Evolutionary conservation across 2,329 filamentous ascomycete species (phyloP).

Genomic region (Talaromyces funiculosus): DNA sequence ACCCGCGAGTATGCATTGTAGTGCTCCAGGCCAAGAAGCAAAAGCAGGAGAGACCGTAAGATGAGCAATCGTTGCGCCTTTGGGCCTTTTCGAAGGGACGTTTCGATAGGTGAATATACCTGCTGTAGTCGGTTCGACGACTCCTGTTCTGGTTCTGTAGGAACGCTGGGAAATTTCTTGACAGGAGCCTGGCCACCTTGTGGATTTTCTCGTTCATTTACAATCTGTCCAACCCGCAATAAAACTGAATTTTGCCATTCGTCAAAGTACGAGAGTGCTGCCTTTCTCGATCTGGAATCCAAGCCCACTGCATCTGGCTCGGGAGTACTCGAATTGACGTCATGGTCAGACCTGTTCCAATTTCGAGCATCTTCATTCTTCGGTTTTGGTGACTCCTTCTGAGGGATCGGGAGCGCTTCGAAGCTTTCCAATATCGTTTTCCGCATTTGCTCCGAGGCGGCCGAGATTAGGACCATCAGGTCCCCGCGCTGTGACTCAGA

Average conservation of each 20-base stretch:
- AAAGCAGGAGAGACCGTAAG: constrained; percentile 64
- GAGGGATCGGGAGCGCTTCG: constrained; percentile 16
- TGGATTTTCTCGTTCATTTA: constrained; percentile 48
- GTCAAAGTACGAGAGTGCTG: constrained; percentile 65
- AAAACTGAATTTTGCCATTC: constrained; percentile 72
- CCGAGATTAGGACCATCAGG: constrained; percentile 37
- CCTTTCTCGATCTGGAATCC: constrained; percentile 31
- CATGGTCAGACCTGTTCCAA: not conserved
- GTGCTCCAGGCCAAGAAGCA: constrained; percentile 69
- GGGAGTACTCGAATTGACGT: not conserved
- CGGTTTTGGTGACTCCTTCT: constrained; percentile 21
- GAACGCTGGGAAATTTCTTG: constrained; percentile 16
- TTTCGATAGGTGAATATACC: constrained; percentile 56
- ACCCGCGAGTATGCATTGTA: constrained; percentile 70
- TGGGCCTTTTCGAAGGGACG: constrained; percentile 44
- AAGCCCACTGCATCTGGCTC: not conserved
- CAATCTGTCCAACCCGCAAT: constrained; percentile 64
- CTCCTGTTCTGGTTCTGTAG: constrained; percentile 22
- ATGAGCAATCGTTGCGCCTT: constrained; percentile 54
- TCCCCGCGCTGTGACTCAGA: constrained; percentile 38
- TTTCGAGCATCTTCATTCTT: constrained; percentile 23
- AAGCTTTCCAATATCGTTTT: constrained; percentile 34
- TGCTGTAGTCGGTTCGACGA: constrained; percentile 26
- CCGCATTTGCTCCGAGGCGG: constrained; percentile 38
- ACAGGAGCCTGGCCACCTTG: constrained; percentile 23